phyloP scores from a whole-genome alignment of 768 basidiomycete genomes.

The Pisolithus microcarpus region DNA sequence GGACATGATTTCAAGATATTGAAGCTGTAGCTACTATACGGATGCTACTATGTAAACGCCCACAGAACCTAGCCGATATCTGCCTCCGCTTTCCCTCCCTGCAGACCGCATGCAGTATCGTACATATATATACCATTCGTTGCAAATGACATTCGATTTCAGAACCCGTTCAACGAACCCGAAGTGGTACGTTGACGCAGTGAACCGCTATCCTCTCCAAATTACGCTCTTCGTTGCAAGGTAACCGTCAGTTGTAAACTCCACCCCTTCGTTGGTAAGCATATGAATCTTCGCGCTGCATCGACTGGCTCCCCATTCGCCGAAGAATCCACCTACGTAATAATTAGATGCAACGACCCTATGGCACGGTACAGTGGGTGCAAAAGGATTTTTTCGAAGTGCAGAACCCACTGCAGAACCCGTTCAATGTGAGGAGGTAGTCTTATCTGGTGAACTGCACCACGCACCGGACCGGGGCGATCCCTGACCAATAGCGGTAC shows the following conservation, averaged over 20 bases:
- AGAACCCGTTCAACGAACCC: too few relatives aligned
- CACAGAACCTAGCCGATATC: too few relatives aligned
- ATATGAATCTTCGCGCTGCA: slow-evolving; percentile 44
- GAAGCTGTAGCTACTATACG: too few relatives aligned
- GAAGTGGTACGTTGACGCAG: neutral
- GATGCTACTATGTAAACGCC: too few relatives aligned
- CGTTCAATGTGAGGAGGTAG: neutral
- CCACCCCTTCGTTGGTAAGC: slow-evolving; percentile 46
- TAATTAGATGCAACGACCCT: slow-evolving; percentile 56
- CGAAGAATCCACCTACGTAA: slow-evolving; percentile 57
- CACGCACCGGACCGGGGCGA: slow-evolving; percentile 60
- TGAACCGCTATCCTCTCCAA: slow-evolving; percentile 8
- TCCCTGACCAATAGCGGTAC: slow-evolving; percentile 40
- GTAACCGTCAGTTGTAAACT: slow-evolving; percentile 40
- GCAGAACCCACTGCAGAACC: slow-evolving; percentile 49
- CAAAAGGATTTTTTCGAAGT: slow-evolving; percentile 58
- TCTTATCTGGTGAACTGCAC: neutral
- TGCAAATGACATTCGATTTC: too few relatives aligned
- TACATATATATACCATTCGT: too few relatives aligned
- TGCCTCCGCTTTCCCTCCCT: too few relatives aligned
- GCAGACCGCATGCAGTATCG: too few relatives aligned
- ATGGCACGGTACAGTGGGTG: slow-evolving; percentile 63
- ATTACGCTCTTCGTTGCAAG: slow-evolving; percentile 22
- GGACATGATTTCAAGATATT: too few relatives aligned
- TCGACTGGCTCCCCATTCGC: slow-evolving; percentile 48